Conservation (phyloP, 2,329 filamentous ascomycete species). For the Alternaria triticina region DNA sequence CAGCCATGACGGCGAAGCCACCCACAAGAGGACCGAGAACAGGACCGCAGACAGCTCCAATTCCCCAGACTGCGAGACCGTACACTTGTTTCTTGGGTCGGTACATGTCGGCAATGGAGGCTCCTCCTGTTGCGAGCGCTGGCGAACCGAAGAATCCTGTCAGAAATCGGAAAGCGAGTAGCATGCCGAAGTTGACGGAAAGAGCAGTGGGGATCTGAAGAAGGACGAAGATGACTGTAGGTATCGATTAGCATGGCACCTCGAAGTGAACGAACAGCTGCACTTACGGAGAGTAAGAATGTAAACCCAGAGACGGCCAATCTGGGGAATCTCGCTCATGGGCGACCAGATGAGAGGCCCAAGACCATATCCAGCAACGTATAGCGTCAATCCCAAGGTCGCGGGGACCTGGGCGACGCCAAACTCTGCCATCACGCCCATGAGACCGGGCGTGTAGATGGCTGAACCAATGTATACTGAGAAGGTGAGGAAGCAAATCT, state of each 20-base stretch:
- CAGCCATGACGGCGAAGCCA: slow-evolving; percentile 47
- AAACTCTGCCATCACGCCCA: slow-evolving; percentile 59
- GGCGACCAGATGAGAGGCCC: slow-evolving; percentile 49
- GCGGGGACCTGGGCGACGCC: slow-evolving; percentile 57
- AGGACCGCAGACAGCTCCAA: slow-evolving; percentile 51
- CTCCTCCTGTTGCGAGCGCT: slow-evolving; percentile 54
- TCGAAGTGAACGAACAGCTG: no score
- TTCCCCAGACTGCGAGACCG: slow-evolving; percentile 50
- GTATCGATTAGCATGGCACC: neutral
- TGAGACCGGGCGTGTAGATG: slow-evolving; percentile 55
- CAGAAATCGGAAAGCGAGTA: slow-evolving; percentile 59
- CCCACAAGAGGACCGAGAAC: slow-evolving; percentile 53
- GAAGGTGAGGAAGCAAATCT: slow-evolving; percentile 59
- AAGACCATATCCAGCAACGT: slow-evolving; percentile 39
- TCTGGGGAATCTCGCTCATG: slow-evolving; percentile 56
- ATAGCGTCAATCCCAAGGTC: slow-evolving; percentile 52
- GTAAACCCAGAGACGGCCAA: slow-evolving; percentile 53
- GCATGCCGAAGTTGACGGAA: slow-evolving; percentile 58
- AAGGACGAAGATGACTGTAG: slow-evolving; percentile 53
- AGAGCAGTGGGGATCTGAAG: slow-evolving; percentile 56
- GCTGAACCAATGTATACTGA: slow-evolving; percentile 60
- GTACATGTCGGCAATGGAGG: slow-evolving; percentile 56
- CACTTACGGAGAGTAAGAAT: slow-evolving; percentile 26
- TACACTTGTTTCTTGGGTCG: slow-evolving; percentile 48
- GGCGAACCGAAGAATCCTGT: slow-evolving; percentile 58